Percentiles rank a stretch among this genome's conserved stretches.
These are phyloP conservation scores for Cladochytrium replicatum DNA, from an alignment of 192 early-diverging fungal species.

Conservation along the genomic window DNA sequence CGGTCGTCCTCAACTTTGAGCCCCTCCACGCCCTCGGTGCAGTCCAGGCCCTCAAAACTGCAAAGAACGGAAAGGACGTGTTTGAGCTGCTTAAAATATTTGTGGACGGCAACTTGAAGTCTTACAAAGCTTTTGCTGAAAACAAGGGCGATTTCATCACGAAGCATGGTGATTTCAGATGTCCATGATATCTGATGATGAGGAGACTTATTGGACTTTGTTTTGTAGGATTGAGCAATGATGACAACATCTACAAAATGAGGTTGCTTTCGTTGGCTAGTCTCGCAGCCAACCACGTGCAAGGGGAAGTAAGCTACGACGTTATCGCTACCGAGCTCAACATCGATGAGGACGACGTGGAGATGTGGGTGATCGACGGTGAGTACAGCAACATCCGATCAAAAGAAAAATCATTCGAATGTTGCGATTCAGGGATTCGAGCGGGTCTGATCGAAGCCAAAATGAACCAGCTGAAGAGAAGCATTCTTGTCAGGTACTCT, in stretches of 20 bases:
- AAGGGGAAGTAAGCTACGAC: slow-evolving; percentile 57
- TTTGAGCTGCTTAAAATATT: slow-evolving; percentile 64
- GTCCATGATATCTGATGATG: not conserved
- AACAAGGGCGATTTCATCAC: slow-evolving; percentile 42
- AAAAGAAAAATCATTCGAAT: too few species aligned
- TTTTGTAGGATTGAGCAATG: slow-evolving; percentile 22
- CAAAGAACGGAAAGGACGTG: too few species aligned
- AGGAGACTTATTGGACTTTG: too few species aligned
- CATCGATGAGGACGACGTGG: slow-evolving; percentile 74
- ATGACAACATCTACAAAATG: slow-evolving; percentile 68
- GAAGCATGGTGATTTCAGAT: slow-evolving; percentile 38
- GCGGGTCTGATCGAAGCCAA: slow-evolving; percentile 87
- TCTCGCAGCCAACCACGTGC: slow-evolving; percentile 59
- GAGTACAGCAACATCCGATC: not conserved
- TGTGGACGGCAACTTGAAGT: slow-evolving; percentile 52
- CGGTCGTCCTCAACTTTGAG: slow-evolving; percentile 68
- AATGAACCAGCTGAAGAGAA: slow-evolving; percentile 82
- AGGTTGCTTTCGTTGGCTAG: slow-evolving; percentile 72
- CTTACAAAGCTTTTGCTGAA: slow-evolving; percentile 49
- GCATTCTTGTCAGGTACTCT: slow-evolving; percentile 52
- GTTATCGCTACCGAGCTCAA: slow-evolving; percentile 65
- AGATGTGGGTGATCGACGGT: slow-evolving; percentile 91
- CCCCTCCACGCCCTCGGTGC: slow-evolving; percentile 57
- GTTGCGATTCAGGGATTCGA: slow-evolving; percentile 52
- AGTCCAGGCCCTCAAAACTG: slow-evolving; percentile 44